Base-by-base conservation (phyloP, 495 filamentous ascomycete genomes). In the Talaromyces liani region DNA sequence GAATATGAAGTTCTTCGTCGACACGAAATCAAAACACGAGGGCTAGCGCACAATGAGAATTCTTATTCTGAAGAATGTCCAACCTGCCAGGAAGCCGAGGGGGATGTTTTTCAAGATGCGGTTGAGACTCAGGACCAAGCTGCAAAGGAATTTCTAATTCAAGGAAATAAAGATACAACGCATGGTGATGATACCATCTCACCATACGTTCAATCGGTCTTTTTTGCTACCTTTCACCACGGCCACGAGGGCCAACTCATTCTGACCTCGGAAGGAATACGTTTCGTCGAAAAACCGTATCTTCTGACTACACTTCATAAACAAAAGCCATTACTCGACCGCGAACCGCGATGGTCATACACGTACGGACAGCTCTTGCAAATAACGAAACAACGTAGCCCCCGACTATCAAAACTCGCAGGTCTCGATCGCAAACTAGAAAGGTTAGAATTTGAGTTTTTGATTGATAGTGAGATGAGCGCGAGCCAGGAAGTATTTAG, bases 1-100 rank as follows among this genome's bases (percentile, higher is more conserved):
- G 61, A 67, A 8, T 57, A 75, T 20, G 61, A 63, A 56, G 14
- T 25, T 24, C 47, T 53, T 31, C 61, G 58, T 47, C 33, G 36
- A 25, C 58, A 60, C 39, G 58, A 60, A 29, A 60, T 60, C 10
- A 41, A 4, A 12, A 29, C 58, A 41, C 58, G 39, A 7, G 36
- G 39, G 12, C 39, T 60, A 16, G 9, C 36, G 6, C 58, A 60
- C 25, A 14, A 34, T 16, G 36, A 22, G 16, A 20, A 25, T 47
- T 25, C 9, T 8, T 33, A 18, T 22, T 34, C 56, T 36, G 3
- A 34, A 20, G 56, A 60, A 2, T 22, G 20, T 20, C 14, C 27
- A 10, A 12, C 20, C 22, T 22, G 20, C 27, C 51, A 31, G 58
- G 58, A 22, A 10, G 34, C 1, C 9, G 8, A 29, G 6, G 45